phyloP scores from a whole-genome alignment of 768 basidiomycete species.

The Exidia glandulosa region DNA sequence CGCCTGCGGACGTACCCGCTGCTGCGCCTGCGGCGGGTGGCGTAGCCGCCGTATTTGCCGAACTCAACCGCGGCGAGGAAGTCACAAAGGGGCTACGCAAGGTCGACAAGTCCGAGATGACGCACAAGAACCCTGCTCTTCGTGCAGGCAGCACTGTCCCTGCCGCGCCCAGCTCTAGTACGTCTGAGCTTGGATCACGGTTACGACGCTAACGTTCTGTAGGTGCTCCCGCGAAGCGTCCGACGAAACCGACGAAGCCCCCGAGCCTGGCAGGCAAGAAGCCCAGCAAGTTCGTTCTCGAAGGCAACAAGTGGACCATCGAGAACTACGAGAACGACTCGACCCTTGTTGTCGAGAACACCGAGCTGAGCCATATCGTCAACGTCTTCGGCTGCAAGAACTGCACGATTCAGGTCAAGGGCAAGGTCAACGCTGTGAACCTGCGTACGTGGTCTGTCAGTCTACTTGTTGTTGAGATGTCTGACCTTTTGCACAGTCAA shows the following conservation, averaged over 20 bases:
- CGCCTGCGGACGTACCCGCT: constrained; percentile 22
- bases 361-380: constrained; percentile 69
- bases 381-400: constrained; percentile 90
- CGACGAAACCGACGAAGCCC: constrained; percentile 76
- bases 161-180: constrained; percentile 25
- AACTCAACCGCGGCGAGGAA: constrained; percentile 79
- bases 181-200: background rate
- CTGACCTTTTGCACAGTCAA: constrained; percentile 43
- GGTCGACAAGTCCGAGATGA: constrained; percentile 95
- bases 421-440: constrained; percentile 91
- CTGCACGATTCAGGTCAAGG: constrained; percentile 69
- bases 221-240: constrained; percentile 48
- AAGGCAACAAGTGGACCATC: constrained; percentile 89
- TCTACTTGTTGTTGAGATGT: background rate
- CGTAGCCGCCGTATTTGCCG: constrained; percentile 75
- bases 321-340: constrained; percentile 86
- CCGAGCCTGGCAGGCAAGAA: constrained; percentile 77
- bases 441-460: constrained; percentile 44
- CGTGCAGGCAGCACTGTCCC: constrained; percentile 45
- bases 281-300: constrained; percentile 77
- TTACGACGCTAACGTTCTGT: background rate
- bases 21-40: constrained; percentile 33
- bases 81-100: constrained; percentile 88
- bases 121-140: constrained; percentile 92
- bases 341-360: constrained; percentile 60